Evolutionary conservation across 257 asterid genomes (phyloP), one percentile per base, ranked within the genome.

Genomic region (Haberlea rhodopensis): DNA sequence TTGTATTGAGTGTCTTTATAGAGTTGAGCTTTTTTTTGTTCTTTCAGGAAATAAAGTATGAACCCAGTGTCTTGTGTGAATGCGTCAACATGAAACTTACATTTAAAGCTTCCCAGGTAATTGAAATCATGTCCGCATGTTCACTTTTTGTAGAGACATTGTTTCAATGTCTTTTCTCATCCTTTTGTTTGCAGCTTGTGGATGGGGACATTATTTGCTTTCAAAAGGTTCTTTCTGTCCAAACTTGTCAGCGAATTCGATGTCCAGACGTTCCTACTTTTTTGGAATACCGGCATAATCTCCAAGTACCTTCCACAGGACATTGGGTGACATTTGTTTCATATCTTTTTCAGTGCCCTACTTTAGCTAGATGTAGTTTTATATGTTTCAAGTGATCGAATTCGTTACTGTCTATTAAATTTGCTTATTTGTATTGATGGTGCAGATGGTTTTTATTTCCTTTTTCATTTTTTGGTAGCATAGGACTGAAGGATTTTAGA

Each of bases 171-270:
- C 51, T 69, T 71, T 48, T 20, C 72, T 71, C 32, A 43, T 5
- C 52, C 18, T 31, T 64, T 54, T 70, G 21, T 70, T 65, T 70
- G 67, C 83, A 84, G 85, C 82, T 81, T 40, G 81, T 74, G 57
- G 81, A 81, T 76, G 89, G 86, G 37, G 85, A 80, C 73, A 84
- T 84, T 55, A 51, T 84, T 55, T 81, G 87, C 76, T 71, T 71
- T 71, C 89, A 84, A 57, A 84, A 79, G 63, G 69, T 60, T 64
- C 77, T 65, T 70, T 45, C 81, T 28, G 59, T 63, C 5, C 67
- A 74, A 72, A 74, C 62, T 55, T 51, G 78, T 51, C 72, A 72
- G 60, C 68, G 21, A 62, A 64, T 52, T 53, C 84, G 76, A 40
- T 72, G 65, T 69, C 80, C 87, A 6, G 80, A 81, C 68, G 77